Evolutionary conservation across 352 stramenopile species (phyloP).

Genomic region (Phytophthora sansomeana): DNA sequence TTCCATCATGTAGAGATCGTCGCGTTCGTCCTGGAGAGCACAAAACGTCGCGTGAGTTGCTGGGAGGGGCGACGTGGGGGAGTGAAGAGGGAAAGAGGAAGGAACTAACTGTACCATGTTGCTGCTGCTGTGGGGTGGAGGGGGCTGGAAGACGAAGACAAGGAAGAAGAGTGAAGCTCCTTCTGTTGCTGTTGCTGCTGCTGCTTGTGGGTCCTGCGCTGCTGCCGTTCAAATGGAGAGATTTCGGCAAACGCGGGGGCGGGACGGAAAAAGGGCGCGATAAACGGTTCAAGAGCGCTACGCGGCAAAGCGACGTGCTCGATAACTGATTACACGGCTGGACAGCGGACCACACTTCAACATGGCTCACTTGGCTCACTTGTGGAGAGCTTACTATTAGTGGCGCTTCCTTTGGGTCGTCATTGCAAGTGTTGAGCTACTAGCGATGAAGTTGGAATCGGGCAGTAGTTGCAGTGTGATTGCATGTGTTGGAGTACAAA

Average conservation of each 20-base stretch:
- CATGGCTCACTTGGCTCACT: too few species aligned
- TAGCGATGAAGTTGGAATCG: too few species aligned
- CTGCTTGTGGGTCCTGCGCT: slow-evolving; percentile 18
- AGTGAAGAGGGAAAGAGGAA: not conserved
- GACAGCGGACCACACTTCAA: not conserved
- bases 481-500: too few species aligned
- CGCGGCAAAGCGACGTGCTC: not conserved
- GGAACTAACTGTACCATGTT: slow-evolving; percentile 23
- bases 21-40: slow-evolving; percentile 46
- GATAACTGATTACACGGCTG: not conserved
- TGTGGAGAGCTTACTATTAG: too few species aligned
- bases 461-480: too few species aligned
- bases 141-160: not conserved
- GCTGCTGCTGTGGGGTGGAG: slow-evolving; percentile 12
- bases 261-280: not conserved
- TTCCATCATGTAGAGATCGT: slow-evolving; percentile 55
- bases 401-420: too few species aligned
- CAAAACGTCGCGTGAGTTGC: not conserved
- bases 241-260: slow-evolving; percentile 18
- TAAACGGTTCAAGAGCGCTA: not conserved
- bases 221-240: slow-evolving; percentile 42
- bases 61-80: slow-evolving; percentile 2
- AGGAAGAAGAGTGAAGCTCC: not conserved
- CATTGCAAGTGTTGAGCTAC: too few species aligned
- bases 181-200: not conserved